These are phyloP conservation scores for Globisporangium ultimum DNA, from an alignment of 352 stramenopile genomes.

Conservation along the genomic window DNA sequence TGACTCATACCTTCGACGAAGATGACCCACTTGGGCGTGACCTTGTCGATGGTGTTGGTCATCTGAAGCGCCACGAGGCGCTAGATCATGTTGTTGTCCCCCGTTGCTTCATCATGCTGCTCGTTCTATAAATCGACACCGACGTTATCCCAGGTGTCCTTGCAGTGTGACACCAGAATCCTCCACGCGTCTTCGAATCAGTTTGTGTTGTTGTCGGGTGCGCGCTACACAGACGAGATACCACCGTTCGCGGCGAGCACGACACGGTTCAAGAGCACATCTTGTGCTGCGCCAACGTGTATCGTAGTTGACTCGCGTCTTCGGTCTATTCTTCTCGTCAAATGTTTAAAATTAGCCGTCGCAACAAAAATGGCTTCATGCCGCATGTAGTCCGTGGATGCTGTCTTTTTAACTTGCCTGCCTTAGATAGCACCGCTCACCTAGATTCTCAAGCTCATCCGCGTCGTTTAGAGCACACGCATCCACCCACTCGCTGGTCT, in stretches of 20 bases:
- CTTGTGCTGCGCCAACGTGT: conserved; percentile 7
- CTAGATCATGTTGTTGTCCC: conserved; percentile 12
- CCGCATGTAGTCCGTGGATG: too few relatives aligned
- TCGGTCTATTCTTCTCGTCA: too few relatives aligned
- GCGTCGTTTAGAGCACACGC: not conserved
- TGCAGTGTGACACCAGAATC: conserved; percentile 11
- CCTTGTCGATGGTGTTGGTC: conserved; percentile 7
- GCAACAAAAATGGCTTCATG: too few relatives aligned
- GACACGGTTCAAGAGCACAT: conserved; percentile 15
- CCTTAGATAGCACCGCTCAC: too few relatives aligned
- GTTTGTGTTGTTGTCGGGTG: conserved; percentile 5
- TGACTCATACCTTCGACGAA: conserved; percentile 15
- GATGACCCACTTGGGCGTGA: conserved; percentile 15
- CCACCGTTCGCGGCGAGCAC: conserved; percentile 3
- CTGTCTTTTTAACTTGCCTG: too few relatives aligned
- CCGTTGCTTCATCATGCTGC: conserved; percentile 7
- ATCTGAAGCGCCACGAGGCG: conserved; percentile 6
- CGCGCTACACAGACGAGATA: conserved; percentile 14
- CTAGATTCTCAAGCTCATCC: not conserved
- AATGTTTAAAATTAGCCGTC: too few relatives aligned
- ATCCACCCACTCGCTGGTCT: not conserved
- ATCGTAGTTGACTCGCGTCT: too few relatives aligned
- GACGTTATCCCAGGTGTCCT: conserved; percentile 14
- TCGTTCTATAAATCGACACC: conserved; percentile 17
- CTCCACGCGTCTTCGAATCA: conserved; percentile 15